phyloP scores from a whole-genome alignment of 257 asterid species.

The Gentiana dahurica region DNA sequence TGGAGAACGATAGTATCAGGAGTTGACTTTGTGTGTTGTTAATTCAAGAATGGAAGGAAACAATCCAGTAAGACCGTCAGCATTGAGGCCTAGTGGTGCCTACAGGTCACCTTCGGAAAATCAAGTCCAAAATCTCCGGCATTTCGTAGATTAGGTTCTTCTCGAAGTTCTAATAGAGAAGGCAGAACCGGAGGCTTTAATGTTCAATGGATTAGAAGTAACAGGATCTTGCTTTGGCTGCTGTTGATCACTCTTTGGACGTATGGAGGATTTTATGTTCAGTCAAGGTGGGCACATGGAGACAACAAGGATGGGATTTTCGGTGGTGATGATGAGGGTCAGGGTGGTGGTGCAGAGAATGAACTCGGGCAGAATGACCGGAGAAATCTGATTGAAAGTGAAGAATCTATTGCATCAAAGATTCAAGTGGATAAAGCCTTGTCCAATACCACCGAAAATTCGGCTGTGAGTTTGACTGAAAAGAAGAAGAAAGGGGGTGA shows the following conservation, averaged over 20 bases:
- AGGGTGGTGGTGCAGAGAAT: slow-evolving; percentile 27
- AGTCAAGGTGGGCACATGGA: slow-evolving; percentile 98
- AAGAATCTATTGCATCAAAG: slow-evolving; percentile 27
- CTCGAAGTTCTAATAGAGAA: slow-evolving; percentile 60
- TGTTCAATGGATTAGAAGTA: slow-evolving; percentile 51
- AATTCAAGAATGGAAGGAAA: slow-evolving; percentile 62
- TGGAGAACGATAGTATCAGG: too few species aligned
- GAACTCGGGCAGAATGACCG: slow-evolving; percentile 20
- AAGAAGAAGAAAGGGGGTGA: slow-evolving; percentile 15
- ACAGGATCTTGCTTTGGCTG: slow-evolving; percentile 86
- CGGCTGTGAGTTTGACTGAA: slow-evolving; percentile 32
- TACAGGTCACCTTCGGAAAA: slow-evolving; percentile 51
- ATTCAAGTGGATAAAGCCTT: slow-evolving; percentile 8
- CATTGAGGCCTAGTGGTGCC: slow-evolving; percentile 49
- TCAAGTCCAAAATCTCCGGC: slow-evolving; percentile 81
- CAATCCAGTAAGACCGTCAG: slow-evolving; percentile 43
- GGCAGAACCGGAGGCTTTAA: slow-evolving; percentile 25
- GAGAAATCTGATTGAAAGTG: slow-evolving; percentile 42
- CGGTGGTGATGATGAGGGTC: slow-evolving; percentile 68
- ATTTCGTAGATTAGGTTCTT: slow-evolving; percentile 50
- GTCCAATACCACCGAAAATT: slow-evolving; percentile 20
- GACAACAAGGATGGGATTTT: slow-evolving; percentile 91
- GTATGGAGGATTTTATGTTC: slow-evolving; percentile 81
- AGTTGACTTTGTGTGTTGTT: not conserved
- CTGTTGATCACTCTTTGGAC: slow-evolving; percentile 96